Evolutionary conservation across 2,329 filamentous ascomycete genomes (phyloP), one percentile per base, ranked within the genome.

Genomic region (Fusarium veterinarium): DNA sequence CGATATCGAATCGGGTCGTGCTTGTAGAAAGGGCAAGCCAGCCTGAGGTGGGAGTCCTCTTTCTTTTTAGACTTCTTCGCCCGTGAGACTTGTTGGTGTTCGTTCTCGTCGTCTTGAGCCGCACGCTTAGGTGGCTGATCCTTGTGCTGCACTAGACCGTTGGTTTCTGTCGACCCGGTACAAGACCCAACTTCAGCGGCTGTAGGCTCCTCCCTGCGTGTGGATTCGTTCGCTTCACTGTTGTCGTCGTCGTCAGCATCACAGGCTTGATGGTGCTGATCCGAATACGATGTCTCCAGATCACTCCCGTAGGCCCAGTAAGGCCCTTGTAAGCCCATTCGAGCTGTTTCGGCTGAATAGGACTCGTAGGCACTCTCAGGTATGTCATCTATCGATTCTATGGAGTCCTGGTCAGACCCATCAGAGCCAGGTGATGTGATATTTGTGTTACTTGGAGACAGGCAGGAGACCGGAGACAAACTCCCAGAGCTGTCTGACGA

Each of bases 11-110:
- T 35, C 1, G 59, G 49, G 25, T 61, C 49, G 8, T 37, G 28
- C 14, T 61, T 61, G 14, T 61, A 61, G 31, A 57, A 61, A 1
- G 59, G 59, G 20, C 59, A 61, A 25, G 59, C 59, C 5, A 61
- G 31, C 30, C 59, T n/a, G 11, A 61, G 40, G 35, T 44, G 31
- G 2, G 31, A 25, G 5, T 44, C 59, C 3, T 61, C 49, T 31
- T 57, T 49, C 10, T 35, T 61, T 28, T 45, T 61, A 8, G 38
- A 14, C 10, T 57, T 57, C 35, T 61, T 61, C 14, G 12, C n/a
- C 8, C 31, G 25, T 11, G 33, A 44, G 6, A 23, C 33, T 12
- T 44, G 55, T 20, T 33, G 38, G 14, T 45, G 59, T 4, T 38
- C 49, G 20, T 61, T 45, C 5, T 37, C 49, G 10, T 57, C 49